Conservation (phyloP, 192 early-diverging fungal genomes). For the Umbelopsis sp. region DNA sequence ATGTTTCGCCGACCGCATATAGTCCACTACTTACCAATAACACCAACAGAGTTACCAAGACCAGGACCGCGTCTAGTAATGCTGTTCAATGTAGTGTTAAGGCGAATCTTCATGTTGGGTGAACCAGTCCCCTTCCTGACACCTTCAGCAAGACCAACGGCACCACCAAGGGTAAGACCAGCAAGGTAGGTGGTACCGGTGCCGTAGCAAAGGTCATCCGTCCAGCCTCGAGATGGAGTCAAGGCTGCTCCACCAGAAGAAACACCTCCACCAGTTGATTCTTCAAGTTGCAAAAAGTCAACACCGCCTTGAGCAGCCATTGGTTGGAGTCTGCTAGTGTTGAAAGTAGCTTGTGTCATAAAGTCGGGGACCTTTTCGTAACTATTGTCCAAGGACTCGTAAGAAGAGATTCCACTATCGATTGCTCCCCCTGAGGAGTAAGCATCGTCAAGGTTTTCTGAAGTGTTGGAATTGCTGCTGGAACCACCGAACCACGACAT, state of each 20-base stretch:
- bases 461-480: conserved; percentile 7
- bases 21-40: conserved; percentile 48
- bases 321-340: conserved; percentile 48
- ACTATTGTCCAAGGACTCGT: conserved; percentile 40
- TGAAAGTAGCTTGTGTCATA: conserved; percentile 46
- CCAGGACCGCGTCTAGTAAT: conserved; percentile 86
- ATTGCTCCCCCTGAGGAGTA: conserved; percentile 12
- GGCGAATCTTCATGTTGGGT: conserved; percentile 74
- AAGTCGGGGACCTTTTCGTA: conserved; percentile 54
- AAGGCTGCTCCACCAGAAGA: conserved; percentile 37
- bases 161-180: conserved; percentile 72
- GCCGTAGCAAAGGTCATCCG: conserved; percentile 84
- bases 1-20: too few species aligned
- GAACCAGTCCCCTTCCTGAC: conserved; percentile 51
- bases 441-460: conserved; percentile 2
- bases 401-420: conserved; percentile 11
- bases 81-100: conserved; percentile 81
- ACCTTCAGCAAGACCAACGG: conserved; percentile 77
- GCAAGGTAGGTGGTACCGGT: conserved; percentile 78
- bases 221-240: conserved; percentile 75
- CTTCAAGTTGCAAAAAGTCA: conserved; percentile 58
- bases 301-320: conserved; percentile 57
- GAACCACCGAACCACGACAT: conserved; percentile 21
- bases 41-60: conserved; percentile 78
- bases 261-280: conserved; percentile 35